These are phyloP conservation scores for Penicilliopsis zonata DNA, from an alignment of 495 filamentous ascomycete genomes.

Conservation along the genomic window DNA sequence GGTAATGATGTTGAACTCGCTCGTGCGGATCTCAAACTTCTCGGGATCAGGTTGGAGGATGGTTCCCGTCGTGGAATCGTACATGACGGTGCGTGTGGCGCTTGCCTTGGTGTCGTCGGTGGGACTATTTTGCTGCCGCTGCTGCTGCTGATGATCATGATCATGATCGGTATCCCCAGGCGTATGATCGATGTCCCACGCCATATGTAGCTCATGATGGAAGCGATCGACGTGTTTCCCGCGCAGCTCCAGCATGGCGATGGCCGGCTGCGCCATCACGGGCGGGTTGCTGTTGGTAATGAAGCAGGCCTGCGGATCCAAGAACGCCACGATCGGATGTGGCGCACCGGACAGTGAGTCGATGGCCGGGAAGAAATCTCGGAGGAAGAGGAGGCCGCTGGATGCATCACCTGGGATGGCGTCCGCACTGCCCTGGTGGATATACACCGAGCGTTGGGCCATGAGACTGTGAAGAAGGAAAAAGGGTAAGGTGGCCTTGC, in stretches of 20 bases:
- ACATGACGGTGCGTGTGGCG: slow-evolving; percentile 12
- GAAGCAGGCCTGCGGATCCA: slow-evolving; percentile 10
- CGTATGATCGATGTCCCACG: slow-evolving; percentile 14
- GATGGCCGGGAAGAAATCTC: slow-evolving; percentile 9
- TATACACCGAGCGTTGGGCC: too few relatives aligned
- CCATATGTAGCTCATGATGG: slow-evolving; percentile 9
- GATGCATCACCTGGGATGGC: slow-evolving; percentile 6
- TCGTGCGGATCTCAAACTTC: slow-evolving; percentile 8
- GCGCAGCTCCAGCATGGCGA: slow-evolving; percentile 10
- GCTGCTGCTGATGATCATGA: slow-evolving; percentile 9
- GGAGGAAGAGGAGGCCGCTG: slow-evolving; percentile 13
- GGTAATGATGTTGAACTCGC: slow-evolving; percentile 16
- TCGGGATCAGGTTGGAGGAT: slow-evolving; percentile 13
- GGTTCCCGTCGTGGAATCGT: slow-evolving; percentile 11
- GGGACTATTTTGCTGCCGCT: slow-evolving; percentile 14
- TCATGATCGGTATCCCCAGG: slow-evolving; percentile 5
- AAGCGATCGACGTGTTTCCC: slow-evolving; percentile 7
- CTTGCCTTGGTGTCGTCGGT: neutral
- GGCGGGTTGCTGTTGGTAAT: slow-evolving; percentile 9
- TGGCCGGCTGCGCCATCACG: slow-evolving; percentile 2
- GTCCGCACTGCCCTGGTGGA: slow-evolving; percentile 8
- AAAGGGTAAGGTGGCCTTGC: too few relatives aligned
- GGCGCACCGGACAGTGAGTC: slow-evolving; percentile 7
- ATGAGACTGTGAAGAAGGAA: too few relatives aligned
- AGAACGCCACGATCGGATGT: slow-evolving; percentile 5